Percentiles rank a stretch among this genome's conserved stretches.
These are phyloP conservation scores for Barbarea vulgaris DNA, from an alignment of 345 rosid genomes.

Conservation along the genomic window DNA sequence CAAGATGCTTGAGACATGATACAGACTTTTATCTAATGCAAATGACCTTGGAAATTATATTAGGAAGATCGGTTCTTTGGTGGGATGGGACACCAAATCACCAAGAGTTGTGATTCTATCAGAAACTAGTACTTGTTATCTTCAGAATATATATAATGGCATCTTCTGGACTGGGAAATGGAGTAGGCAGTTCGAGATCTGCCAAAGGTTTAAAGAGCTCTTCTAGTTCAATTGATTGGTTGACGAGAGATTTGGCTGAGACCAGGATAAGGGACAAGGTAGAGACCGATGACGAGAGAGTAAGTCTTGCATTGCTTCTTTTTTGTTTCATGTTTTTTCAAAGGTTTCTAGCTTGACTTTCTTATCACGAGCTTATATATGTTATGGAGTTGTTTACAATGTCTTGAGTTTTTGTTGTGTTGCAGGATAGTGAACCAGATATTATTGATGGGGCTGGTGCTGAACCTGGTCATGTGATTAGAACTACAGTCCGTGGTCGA, in stretches of 20 bases:
- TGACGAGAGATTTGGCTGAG: conserved; percentile 91
- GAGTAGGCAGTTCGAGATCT: conserved; percentile 95
- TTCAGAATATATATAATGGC: conserved; percentile 56
- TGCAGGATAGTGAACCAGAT: conserved; percentile 95
- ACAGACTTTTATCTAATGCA: conserved; percentile 21
- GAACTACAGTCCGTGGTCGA: conserved; percentile 86
- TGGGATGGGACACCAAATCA: conserved; percentile 46
- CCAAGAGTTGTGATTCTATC: conserved; percentile 41
- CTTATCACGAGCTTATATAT: conserved; percentile 1
- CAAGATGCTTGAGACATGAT: neutral
- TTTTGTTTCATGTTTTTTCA: conserved; percentile 1
- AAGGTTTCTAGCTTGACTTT: neutral
- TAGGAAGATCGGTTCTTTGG: conserved; percentile 54
- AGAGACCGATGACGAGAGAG: conserved; percentile 85
- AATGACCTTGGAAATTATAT: conserved; percentile 37
- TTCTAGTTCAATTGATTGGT: conserved; percentile 96
- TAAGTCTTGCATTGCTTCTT: conserved; percentile 46
- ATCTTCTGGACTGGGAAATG: conserved; percentile 84
- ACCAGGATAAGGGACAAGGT: conserved; percentile 86
- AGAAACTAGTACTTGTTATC: conserved; percentile 45
- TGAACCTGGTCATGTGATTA: conserved; percentile 89
- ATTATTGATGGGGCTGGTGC: conserved; percentile 89
- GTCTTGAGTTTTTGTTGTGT: conserved; percentile 9
- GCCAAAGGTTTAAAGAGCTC: conserved; percentile 81
- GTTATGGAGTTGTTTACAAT: neutral